Evolutionary conservation across 2,329 filamentous ascomycete genomes (phyloP), one percentile per base, ranked within the genome.

Genomic region (Helotiales sp.): DNA sequence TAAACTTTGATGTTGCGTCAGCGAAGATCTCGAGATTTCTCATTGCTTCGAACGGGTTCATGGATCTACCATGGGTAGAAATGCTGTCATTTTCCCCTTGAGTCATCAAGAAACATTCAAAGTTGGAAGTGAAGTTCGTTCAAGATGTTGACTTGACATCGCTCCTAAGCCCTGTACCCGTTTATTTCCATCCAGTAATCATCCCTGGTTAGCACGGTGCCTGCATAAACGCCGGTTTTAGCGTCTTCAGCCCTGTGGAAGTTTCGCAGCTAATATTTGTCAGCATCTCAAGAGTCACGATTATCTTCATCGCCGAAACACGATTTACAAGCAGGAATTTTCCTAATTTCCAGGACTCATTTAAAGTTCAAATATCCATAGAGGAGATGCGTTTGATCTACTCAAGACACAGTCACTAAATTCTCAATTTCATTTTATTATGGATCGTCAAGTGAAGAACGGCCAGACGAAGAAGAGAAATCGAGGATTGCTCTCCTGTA

Each of bases 401-500:
- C 52, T 34, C 26, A 47, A 32, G 40, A 20, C n/a, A 22, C 20
- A 52, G 40, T 26, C 10, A n/a, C 15, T 28, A 13, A 24, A 32
- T 37, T 34, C 11, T 20, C 20, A 40, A 26, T 6, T 24, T 17
- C 13, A 49, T 26, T 20, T 45, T 17, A 55, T 54, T 4, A 64
- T 58, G 49, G 50, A 37, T 26, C 37, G 47, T 17, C 52, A 63
- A 26, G 43, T 30, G 2, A 50, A 28, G n/a, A 64, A 13, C 24
- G 45, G 49, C 13, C 49, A 64, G 20, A 64, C 57, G 32, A 61
- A 47, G 37, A 71, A 63, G 57, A 68, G 71, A 32, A 70, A 70
- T 52, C 67, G 71, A 28, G 64, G 45, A 2, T 22, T 66, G 11
- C 32, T 70, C 10, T 71, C 70, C 2, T 73, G 71, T 59, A 69